Conservation (phyloP, 108 stramenopile genomes). For the Cyclostephanos tholiformis region DNA sequence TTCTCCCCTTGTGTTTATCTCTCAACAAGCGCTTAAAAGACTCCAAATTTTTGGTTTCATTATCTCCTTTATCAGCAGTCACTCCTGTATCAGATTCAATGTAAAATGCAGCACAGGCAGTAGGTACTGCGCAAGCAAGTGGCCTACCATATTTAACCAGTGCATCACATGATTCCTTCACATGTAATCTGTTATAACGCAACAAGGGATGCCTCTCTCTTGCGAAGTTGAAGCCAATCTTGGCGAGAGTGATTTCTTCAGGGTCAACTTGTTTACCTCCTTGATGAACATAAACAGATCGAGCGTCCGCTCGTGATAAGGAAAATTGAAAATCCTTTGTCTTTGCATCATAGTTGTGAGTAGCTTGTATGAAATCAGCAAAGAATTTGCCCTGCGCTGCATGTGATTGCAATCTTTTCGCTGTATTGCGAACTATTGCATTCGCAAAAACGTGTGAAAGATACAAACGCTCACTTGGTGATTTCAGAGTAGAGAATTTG, state of each 20-base stretch:
- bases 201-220: slow-evolving; percentile 4
- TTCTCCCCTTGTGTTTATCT: not conserved
- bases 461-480: slow-evolving; percentile 6
- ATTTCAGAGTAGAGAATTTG: slow-evolving; percentile 4
- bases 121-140: not conserved
- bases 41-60: not conserved
- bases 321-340: slow-evolving; percentile 14
- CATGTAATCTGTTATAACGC: not conserved
- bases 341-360: not conserved
- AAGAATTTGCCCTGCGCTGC: not conserved
- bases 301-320: not conserved
- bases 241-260: not conserved
- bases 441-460: not conserved
- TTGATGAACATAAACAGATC: slow-evolving; percentile 2
- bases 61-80: not conserved
- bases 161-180: not conserved
- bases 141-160: not conserved
- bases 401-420: slow-evolving; percentile 4
- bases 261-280: not conserved
- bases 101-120: not conserved
- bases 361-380: slow-evolving; percentile 3
- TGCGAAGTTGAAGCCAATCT: slow-evolving; percentile 13
- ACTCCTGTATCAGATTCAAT: not conserved
- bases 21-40: not conserved
- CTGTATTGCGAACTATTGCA: slow-evolving; percentile 18